phyloP scores from a whole-genome alignment of 441 rosid genomes.

The Melastoma candidum region DNA sequence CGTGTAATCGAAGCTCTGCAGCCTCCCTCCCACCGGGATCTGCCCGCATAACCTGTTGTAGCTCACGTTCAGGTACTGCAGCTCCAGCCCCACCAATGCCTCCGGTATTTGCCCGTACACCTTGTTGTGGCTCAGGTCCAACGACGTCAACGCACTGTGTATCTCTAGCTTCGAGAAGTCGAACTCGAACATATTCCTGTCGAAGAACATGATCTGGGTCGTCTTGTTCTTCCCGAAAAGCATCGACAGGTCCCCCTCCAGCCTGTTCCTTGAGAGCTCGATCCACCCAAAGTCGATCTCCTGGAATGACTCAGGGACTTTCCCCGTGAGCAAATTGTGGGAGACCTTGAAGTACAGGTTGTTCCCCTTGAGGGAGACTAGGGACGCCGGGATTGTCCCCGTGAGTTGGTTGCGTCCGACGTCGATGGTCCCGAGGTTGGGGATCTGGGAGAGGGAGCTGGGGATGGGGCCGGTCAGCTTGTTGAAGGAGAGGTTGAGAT shows the following conservation, averaged over 20 bases:
- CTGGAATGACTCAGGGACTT: neutral
- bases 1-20: constrained; percentile 9
- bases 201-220: neutral
- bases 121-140: constrained; percentile 7
- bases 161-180: neutral
- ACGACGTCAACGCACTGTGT: neutral
- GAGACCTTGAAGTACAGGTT: neutral
- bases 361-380: constrained; percentile 2
- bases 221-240: constrained; percentile 1
- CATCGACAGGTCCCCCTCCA: constrained; percentile 4
- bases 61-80: constrained; percentile 8
- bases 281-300: constrained; percentile 1
- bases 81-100: neutral
- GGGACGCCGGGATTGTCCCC: constrained; percentile 2
- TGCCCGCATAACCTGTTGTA: constrained; percentile 2
- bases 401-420: constrained; percentile 4
- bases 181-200: constrained; percentile 6
- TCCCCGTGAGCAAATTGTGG: neutral
- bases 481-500: constrained; percentile 13
- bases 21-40: constrained; percentile 8
- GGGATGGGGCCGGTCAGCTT: constrained; percentile 7
- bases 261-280: constrained; percentile 4
- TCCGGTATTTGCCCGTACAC: constrained; percentile 3
- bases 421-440: neutral
- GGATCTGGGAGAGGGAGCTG: constrained; percentile 1